Evolutionary conservation across 202 grass and related monocot genomes (phyloP).

Genomic region (Saccharum hybrid): DNA sequence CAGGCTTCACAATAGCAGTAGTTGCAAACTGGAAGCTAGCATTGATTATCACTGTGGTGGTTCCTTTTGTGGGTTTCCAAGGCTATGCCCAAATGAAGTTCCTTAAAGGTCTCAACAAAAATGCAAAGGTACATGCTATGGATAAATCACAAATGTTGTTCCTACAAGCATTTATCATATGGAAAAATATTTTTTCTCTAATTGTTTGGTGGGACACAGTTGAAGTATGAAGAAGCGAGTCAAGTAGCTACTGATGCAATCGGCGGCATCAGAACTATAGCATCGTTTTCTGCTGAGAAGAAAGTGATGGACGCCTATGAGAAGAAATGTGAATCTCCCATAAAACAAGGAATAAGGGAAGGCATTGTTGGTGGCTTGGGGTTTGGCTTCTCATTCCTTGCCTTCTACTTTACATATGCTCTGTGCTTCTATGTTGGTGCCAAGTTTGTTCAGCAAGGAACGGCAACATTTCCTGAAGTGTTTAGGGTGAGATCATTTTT

Average conservation of each 20-base stretch:
- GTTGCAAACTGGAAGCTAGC: conserved; percentile 88
- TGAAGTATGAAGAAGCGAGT: conserved; percentile 86
- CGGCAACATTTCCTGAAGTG: conserved; percentile 79
- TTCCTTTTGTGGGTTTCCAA: conserved; percentile 79
- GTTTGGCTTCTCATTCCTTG: conserved; percentile 72
- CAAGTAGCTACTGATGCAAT: conserved; percentile 80
- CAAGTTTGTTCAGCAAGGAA: conserved; percentile 69
- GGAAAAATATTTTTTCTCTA: not conserved
- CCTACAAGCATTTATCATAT: not conserved
- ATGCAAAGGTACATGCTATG: conserved; percentile 62
- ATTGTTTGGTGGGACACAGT: conserved; percentile 40
- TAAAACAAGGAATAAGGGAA: conserved; percentile 69
- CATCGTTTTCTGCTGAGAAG: conserved; percentile 78
- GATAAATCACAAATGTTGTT: not conserved
- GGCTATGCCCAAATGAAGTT: conserved; percentile 71
- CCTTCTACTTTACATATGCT: conserved; percentile 67
- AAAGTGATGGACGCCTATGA: conserved; percentile 75
- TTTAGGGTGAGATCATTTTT: conserved; percentile 58
- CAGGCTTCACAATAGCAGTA: conserved; percentile 76
- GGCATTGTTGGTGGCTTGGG: conserved; percentile 74
- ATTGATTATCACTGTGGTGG: conserved; percentile 64
- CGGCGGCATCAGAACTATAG: conserved; percentile 77
- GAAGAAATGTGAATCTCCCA: conserved; percentile 73
- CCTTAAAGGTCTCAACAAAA: conserved; percentile 63
- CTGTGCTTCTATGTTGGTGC: conserved; percentile 87